A percentile compares a stretch with the other conserved stretches of the same genome.
Conservation (phyloP, 2,329 filamentous ascomycete genomes). For the Alternaria sp. region DNA sequence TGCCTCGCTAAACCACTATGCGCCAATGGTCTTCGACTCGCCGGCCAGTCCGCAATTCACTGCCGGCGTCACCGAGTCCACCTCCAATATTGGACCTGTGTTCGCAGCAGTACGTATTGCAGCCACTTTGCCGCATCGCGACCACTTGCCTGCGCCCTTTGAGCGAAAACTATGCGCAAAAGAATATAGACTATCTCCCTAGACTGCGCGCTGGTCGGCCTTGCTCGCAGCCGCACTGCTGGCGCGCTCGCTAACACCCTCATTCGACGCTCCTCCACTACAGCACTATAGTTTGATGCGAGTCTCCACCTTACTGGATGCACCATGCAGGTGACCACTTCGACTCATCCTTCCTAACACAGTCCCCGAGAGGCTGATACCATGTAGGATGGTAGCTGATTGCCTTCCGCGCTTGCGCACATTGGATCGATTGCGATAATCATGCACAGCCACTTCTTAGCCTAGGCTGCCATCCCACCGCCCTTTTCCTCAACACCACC, state of each 20-base stretch:
- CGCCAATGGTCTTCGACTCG: background rate
- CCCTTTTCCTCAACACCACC: background rate
- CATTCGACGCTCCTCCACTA: background rate
- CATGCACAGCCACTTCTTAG: constrained; percentile 1
- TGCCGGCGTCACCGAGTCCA: background rate
- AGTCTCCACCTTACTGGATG: background rate
- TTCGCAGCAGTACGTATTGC: background rate
- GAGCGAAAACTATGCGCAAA: background rate
- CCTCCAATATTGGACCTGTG: background rate
- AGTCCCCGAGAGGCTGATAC: background rate
- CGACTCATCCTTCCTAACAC: background rate
- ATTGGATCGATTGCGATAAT: background rate
- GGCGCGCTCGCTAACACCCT: background rate
- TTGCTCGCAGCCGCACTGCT: background rate
- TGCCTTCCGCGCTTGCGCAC: background rate
- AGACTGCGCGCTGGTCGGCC: background rate
- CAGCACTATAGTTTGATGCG: background rate
- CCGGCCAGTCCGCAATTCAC: background rate
- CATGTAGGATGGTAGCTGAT: background rate
- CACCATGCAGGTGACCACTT: background rate
- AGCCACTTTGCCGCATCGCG: background rate
- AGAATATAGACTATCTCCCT: background rate
- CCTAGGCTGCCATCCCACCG: constrained; percentile 1
- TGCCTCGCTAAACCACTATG: background rate
- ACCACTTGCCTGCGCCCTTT: background rate